Percentiles rank a stretch among this genome's conserved stretches.
Evolutionary conservation across 192 early-diverging fungal species (phyloP).

Genomic region (Fimicolochytrium jonesii): DNA sequence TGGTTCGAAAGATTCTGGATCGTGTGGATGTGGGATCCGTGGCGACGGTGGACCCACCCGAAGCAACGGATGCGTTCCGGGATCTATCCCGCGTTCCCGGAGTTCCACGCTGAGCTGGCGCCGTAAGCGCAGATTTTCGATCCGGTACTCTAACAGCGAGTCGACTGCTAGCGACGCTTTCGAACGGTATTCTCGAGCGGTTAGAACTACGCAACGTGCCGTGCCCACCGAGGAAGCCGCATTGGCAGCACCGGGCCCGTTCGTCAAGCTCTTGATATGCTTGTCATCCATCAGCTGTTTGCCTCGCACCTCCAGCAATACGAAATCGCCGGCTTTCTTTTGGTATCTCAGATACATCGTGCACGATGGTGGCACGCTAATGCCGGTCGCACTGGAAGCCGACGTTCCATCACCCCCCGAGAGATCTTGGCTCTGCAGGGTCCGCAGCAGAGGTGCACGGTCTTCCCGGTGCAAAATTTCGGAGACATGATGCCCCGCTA

Average conservation of each 20-base stretch:
- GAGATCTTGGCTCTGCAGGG: background rate
- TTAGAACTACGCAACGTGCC: conserved; percentile 7
- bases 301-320: conserved; percentile 31
- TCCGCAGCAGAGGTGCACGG: background rate
- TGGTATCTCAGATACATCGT: conserved; percentile 25
- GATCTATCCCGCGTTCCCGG: conserved; percentile 21
- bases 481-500: conserved; percentile 16
- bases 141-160: conserved; percentile 33
- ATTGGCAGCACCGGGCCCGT: too few relatives aligned
- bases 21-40: too few relatives aligned
- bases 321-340: conserved; percentile 25
- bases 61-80: conserved; percentile 24
- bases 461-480: conserved; percentile 31
- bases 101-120: conserved; percentile 24
- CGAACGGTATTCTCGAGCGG: conserved; percentile 29
- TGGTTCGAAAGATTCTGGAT: too few relatives aligned
- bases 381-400: too few relatives aligned
- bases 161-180: conserved; percentile 33
- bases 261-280: too few relatives aligned
- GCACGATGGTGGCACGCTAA: too few relatives aligned
- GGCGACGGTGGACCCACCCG: too few relatives aligned
- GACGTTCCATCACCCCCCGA: too few relatives aligned
- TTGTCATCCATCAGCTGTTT: conserved; percentile 20
- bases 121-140: conserved; percentile 35
- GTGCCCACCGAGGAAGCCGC: background rate